A percentile compares a stretch with the other conserved stretches of the same genome.
Conservation (phyloP, 1,284 basidiomycete species). For the Crepidotus sp. region DNA sequence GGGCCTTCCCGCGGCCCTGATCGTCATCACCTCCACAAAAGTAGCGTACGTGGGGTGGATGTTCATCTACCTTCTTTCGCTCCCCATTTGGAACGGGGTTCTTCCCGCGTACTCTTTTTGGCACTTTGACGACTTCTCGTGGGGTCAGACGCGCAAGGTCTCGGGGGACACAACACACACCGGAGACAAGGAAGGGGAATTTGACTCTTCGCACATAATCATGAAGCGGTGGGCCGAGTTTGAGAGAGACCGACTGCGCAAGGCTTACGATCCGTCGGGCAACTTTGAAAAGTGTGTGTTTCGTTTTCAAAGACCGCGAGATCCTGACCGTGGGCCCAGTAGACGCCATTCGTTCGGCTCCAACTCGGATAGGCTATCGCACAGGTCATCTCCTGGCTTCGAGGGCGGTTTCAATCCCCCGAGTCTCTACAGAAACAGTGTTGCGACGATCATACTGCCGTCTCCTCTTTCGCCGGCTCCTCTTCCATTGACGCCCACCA, state of each 20-base stretch:
- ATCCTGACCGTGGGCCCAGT: slow-evolving; percentile 23
- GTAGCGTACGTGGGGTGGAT: slow-evolving; percentile 93
- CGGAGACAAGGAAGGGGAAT: slow-evolving; percentile 89
- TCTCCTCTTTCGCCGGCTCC: slow-evolving; percentile 8
- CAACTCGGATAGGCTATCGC: slow-evolving; percentile 48
- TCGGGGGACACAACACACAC: slow-evolving; percentile 62
- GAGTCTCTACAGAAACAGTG: neutral
- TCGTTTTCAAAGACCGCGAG: neutral
- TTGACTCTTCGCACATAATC: slow-evolving; percentile 91
- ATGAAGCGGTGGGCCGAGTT: slow-evolving; percentile 99
- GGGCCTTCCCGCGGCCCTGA: slow-evolving; percentile 90
- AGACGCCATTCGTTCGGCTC: slow-evolving; percentile 72
- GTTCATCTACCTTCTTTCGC: slow-evolving; percentile 84
- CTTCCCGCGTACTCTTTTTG: slow-evolving; percentile 51
- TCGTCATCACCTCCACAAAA: slow-evolving; percentile 91
- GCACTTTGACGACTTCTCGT: slow-evolving; percentile 40
- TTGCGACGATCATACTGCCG: neutral
- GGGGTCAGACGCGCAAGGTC: slow-evolving; percentile 92
- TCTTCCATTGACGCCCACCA: slow-evolving; percentile 1
- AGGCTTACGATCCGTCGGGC: too few relatives aligned
- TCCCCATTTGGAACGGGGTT: slow-evolving; percentile 94
- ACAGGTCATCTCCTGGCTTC: slow-evolving; percentile 34
- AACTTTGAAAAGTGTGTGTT: neutral
- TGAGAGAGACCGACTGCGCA: slow-evolving; percentile 59
- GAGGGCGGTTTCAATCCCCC: slow-evolving; percentile 31